phyloP scores from a whole-genome alignment of 805 yeast genomes.

The Candida parachauliodes region DNA sequence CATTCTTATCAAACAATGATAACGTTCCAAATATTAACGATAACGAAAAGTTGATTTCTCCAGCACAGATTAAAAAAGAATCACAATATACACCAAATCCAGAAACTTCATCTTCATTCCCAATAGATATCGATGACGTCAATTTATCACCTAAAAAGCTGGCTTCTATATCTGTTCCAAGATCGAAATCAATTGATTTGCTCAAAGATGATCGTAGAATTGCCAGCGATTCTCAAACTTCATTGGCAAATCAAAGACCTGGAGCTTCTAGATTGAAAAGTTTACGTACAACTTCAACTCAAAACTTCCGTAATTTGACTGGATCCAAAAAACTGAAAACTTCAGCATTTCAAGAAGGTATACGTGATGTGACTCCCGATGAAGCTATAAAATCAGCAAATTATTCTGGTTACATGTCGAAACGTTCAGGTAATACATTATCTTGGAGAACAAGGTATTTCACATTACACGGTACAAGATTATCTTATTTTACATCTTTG shows the following conservation, averaged over 20 bases:
- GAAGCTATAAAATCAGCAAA: slow-evolving; percentile 75
- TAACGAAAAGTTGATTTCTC: slow-evolving; percentile 17
- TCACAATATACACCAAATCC: neutral
- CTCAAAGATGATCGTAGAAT: slow-evolving; percentile 20
- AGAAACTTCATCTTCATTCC: slow-evolving; percentile 1
- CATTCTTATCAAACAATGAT: slow-evolving; percentile 38
- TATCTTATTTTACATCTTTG: slow-evolving; percentile 79
- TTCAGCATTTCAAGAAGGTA: slow-evolving; percentile 85
- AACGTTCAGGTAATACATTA: slow-evolving; percentile 73
- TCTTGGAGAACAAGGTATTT: slow-evolving; percentile 89
- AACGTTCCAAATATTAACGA: neutral
- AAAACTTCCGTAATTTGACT: slow-evolving; percentile 44
- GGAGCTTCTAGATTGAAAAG: slow-evolving; percentile 44
- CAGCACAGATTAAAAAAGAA: slow-evolving; percentile 22
- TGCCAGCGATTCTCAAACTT: slow-evolving; percentile 30
- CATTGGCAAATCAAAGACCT: slow-evolving; percentile 5
- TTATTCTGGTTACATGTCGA: slow-evolving; percentile 93
- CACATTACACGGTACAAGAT: slow-evolving; percentile 85
- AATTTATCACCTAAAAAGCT: slow-evolving; percentile 36
- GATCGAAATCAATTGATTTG: slow-evolving; percentile 10
- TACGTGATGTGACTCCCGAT: slow-evolving; percentile 67
- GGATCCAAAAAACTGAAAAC: slow-evolving; percentile 61
- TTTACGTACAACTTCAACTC: slow-evolving; percentile 51
- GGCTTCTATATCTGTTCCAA: slow-evolving; percentile 19
- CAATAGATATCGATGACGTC: slow-evolving; percentile 29